phyloP scores from a whole-genome alignment of 192 early-diverging fungal genomes.

The Dissophora globulifera region DNA sequence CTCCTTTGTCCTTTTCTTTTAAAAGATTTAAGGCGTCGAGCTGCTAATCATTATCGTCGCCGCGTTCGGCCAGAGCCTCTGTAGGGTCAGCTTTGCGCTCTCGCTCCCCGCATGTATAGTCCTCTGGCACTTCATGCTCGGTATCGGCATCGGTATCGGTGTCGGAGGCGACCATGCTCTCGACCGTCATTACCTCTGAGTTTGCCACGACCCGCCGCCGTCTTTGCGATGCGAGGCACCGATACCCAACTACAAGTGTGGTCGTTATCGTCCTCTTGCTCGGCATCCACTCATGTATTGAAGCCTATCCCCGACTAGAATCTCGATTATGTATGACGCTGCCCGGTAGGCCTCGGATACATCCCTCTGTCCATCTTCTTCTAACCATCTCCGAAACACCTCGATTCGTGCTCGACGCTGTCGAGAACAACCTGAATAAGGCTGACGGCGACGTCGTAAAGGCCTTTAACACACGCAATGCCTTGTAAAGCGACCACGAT shows the following conservation, averaged over 20 bases:
- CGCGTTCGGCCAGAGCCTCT: constrained; percentile 81
- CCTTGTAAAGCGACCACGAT: constrained; percentile 25
- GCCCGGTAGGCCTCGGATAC: constrained; percentile 79
- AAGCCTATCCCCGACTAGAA: constrained; percentile 60
- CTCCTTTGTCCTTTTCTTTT: too few species aligned
- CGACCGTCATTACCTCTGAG: constrained; percentile 91
- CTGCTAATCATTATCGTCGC: constrained; percentile 93
- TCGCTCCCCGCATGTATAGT: constrained; percentile 72
- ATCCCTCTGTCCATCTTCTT: constrained; percentile 89
- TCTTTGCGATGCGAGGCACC: constrained; percentile 91
- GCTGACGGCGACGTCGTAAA: constrained; percentile 39
- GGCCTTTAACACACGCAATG: constrained; percentile 39
- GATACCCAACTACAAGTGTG: constrained; percentile 80
- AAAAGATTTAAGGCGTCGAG: constrained; percentile 90
- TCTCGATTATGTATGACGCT: constrained; percentile 89
- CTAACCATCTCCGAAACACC: constrained; percentile 93
- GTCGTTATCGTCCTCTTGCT: constrained; percentile 73
- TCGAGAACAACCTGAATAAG: constrained; percentile 45
- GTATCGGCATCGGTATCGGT: constrained; percentile 92
- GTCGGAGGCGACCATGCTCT: constrained; percentile 83
- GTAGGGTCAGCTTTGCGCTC: constrained; percentile 74
- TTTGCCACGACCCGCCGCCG: constrained; percentile 78
- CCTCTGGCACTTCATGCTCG: constrained; percentile 91
- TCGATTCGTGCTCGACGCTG: constrained; percentile 70
- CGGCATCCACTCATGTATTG: constrained; percentile 69